Evolutionary conservation across 2,329 filamentous ascomycete genomes (phyloP).

Genomic region (Penicillium sp.): DNA sequence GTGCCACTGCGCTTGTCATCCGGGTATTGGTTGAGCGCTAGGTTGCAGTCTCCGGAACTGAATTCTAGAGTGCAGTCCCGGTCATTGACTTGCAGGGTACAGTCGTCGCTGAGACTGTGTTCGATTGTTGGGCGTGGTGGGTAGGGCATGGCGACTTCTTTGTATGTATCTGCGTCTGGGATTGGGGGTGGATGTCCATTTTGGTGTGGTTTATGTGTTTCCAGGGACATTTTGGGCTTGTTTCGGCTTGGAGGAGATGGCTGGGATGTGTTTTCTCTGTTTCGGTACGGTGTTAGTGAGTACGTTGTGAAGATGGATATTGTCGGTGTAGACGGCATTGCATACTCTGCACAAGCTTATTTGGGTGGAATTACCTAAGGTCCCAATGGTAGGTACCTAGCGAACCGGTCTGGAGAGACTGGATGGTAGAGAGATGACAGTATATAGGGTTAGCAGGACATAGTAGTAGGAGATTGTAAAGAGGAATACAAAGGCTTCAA

Average conservation of each 20-base stretch:
- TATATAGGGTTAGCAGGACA: not conserved
- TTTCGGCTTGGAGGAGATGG: not conserved
- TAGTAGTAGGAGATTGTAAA: not conserved
- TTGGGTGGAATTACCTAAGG: not conserved
- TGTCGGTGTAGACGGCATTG: not conserved
- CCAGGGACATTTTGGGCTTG: slow-evolving; percentile 1
- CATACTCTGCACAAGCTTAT: not conserved
- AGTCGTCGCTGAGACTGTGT: not conserved
- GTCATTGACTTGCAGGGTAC: slow-evolving; percentile 3
- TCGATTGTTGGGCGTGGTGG: not conserved
- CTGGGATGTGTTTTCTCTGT: not conserved
- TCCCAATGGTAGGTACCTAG: too few relatives aligned
- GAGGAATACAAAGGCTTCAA: not conserved
- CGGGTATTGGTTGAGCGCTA: slow-evolving; percentile 4
- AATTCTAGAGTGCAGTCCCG: slow-evolving; percentile 5
- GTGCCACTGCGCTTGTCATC: not conserved
- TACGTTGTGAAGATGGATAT: not conserved
- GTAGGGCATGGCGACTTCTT: slow-evolving; percentile 3
- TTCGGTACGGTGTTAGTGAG: not conserved
- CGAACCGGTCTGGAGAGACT: not conserved
- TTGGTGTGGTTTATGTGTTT: slow-evolving; percentile 2
- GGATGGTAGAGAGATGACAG: not conserved
- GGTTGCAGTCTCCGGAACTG: slow-evolving; percentile 1
- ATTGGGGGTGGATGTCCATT: not conserved
- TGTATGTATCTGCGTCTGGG: not conserved